Conservation (phyloP, 2,329 filamentous ascomycete species). For the Penicillium concentricum region DNA sequence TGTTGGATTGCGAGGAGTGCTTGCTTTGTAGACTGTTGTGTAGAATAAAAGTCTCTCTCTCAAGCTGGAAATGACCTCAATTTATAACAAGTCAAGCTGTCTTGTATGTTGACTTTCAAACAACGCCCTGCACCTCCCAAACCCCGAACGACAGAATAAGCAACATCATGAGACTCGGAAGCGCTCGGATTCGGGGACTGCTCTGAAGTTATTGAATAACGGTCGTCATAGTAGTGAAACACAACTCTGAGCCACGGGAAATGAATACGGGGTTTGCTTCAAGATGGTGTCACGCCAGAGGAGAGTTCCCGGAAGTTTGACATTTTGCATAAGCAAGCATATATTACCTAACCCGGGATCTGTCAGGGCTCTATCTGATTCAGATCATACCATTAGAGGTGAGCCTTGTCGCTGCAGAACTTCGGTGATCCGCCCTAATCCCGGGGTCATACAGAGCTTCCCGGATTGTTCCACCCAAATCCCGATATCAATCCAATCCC, state of each 20-base stretch:
- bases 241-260: not conserved
- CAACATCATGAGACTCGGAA: slow-evolving; percentile 2
- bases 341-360: not conserved
- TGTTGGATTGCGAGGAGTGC: not conserved
- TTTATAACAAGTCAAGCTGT: not conserved
- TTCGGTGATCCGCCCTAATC: not conserved
- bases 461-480: slow-evolving; percentile 1
- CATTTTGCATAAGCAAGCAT: not conserved
- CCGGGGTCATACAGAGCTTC: not conserved
- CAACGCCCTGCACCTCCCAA: not conserved
- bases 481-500: slow-evolving; percentile 2
- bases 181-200: slow-evolving; percentile 1
- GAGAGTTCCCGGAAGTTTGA: not conserved
- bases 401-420: not conserved
- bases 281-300: not conserved
- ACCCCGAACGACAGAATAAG: not conserved
- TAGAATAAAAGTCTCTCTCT: not conserved
- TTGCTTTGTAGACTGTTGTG: not conserved
- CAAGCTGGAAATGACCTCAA: not conserved
- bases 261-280: slow-evolving; percentile 1
- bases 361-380: not conserved
- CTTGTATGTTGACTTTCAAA: not conserved
- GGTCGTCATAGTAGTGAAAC: not conserved
- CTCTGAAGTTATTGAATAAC: not conserved
- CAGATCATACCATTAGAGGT: not conserved